Evolutionary conservation across 805 yeast genomes (phyloP).

Genomic region (Kodamaea neixiangensis): DNA sequence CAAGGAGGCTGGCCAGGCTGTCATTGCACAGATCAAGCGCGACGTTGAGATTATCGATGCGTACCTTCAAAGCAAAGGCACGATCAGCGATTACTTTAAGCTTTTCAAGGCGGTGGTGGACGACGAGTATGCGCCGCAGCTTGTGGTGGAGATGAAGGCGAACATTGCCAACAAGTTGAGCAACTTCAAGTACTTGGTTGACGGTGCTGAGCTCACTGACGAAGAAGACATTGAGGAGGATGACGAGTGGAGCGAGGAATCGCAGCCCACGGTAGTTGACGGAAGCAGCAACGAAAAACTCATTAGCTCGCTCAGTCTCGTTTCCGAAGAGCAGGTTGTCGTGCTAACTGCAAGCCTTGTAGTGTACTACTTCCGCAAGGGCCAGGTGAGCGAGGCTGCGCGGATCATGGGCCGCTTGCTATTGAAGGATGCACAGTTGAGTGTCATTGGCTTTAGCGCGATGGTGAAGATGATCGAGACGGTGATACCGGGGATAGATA

Average conservation of each 20-base stretch:
- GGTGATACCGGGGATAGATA: slow-evolving; percentile 22
- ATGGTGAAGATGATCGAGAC: slow-evolving; percentile 25
- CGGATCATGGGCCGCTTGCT: slow-evolving; percentile 28
- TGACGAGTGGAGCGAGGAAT: slow-evolving; percentile 10
- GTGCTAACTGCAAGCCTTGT: slow-evolving; percentile 30
- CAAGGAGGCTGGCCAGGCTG: slow-evolving; percentile 10
- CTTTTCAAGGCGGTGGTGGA: slow-evolving; percentile 20
- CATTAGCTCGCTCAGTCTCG: slow-evolving; percentile 32
- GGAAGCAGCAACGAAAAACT: slow-evolving; percentile 2
- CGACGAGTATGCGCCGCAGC: slow-evolving; percentile 17
- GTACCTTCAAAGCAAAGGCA: slow-evolving; percentile 11
- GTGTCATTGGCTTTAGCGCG: slow-evolving; percentile 35
- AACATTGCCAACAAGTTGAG: slow-evolving; percentile 16
- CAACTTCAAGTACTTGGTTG: slow-evolving; percentile 20
- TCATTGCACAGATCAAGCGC: slow-evolving; percentile 14
- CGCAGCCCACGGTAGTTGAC: slow-evolving; percentile 12
- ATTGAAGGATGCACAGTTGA: slow-evolving; percentile 21
- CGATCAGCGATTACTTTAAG: slow-evolving; percentile 16
- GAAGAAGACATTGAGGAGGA: slow-evolving; percentile 18
- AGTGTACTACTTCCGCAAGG: slow-evolving; percentile 20
- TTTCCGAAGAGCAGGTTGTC: slow-evolving; percentile 37
- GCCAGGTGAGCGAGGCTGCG: slow-evolving; percentile 20
- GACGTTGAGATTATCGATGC: slow-evolving; percentile 18
- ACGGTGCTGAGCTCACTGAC: slow-evolving; percentile 37
- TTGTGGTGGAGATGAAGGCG: slow-evolving; percentile 18